A percentile compares a stretch with the other conserved stretches of the same genome.
These are phyloP conservation scores for Umbelopsis sp. DNA, from an alignment of 192 early-diverging fungal species.

Conservation along the genomic window DNA sequence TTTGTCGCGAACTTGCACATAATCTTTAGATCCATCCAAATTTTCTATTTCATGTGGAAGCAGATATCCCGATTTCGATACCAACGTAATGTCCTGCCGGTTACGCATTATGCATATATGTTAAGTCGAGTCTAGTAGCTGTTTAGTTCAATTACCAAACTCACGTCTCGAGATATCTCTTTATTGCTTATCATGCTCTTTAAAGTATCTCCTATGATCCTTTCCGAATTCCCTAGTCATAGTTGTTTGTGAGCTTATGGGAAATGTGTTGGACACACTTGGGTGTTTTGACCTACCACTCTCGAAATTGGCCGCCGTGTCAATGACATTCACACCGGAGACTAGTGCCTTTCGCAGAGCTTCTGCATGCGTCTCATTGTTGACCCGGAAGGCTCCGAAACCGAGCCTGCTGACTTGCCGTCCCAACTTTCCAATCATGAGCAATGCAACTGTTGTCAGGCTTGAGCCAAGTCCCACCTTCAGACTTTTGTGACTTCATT, in stretches of 20 bases:
- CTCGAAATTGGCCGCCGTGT: conserved; percentile 75
- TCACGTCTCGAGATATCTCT: conserved; percentile 52
- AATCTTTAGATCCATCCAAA: conserved; percentile 31
- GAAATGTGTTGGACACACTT: background rate
- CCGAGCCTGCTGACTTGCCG: conserved; percentile 59
- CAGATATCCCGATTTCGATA: conserved; percentile 59
- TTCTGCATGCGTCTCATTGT: conserved; percentile 40
- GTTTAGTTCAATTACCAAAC: background rate
- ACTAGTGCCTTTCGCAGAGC: conserved; percentile 60
- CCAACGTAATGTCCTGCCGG: conserved; percentile 43
- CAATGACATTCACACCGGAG: conserved; percentile 72
- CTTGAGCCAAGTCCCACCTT: too few species aligned
- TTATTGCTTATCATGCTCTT: conserved; percentile 32
- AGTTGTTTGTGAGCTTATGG: background rate
- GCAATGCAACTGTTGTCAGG: conserved; percentile 22
- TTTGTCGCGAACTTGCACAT: conserved; percentile 48
- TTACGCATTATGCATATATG: background rate
- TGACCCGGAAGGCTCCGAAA: conserved; percentile 67
- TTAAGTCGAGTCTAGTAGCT: background rate
- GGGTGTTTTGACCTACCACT: conserved; percentile 42
- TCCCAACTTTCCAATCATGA: conserved; percentile 48
- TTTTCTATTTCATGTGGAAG: conserved; percentile 1
- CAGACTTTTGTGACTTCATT: too few species aligned
- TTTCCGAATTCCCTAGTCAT: conserved; percentile 56
- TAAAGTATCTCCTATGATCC: conserved; percentile 57